A percentile compares a stretch with the other conserved stretches of the same genome.
These are phyloP conservation scores for Knoxdaviesia proteae DNA, from an alignment of 2,329 filamentous ascomycete species.

Conservation along the genomic window DNA sequence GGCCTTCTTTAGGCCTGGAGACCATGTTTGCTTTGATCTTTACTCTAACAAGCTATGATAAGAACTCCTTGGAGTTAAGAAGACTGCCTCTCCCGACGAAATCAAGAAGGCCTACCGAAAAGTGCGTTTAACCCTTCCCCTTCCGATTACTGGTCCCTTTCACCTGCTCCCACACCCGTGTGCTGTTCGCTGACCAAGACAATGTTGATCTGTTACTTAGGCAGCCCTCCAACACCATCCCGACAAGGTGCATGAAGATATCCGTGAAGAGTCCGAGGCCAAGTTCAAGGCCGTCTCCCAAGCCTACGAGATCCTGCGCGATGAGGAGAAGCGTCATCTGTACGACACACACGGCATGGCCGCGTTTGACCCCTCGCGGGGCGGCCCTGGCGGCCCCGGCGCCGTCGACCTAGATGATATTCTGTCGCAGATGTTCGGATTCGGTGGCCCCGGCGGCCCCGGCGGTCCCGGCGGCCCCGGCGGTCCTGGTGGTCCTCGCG, in stretches of 20 bases:
- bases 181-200: conserved; percentile 1
- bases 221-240: conserved; percentile 77
- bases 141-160: not conserved
- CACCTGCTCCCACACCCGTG: not conserved
- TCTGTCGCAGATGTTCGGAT: conserved; percentile 76
- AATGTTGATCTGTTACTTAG: conserved; percentile 21
- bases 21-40: not conserved
- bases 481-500: conserved; percentile 19
- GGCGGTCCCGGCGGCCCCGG: conserved; percentile 24
- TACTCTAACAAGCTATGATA: not conserved
- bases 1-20: not conserved
- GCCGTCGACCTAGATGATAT: conserved; percentile 82
- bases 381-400: conserved; percentile 31
- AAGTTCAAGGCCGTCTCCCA: conserved; percentile 86
- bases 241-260: conserved; percentile 79
- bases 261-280: conserved; percentile 66
- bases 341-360: conserved; percentile 95
- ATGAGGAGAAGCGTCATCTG: conserved; percentile 78
- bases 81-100: conserved; percentile 51
- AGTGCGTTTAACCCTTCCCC: conserved; percentile 25
- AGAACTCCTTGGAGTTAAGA: conserved; percentile 66
- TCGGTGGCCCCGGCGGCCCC: conserved; percentile 38
- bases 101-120: conserved; percentile 96
- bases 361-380: conserved; percentile 64
- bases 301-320: conserved; percentile 93